Evolutionary conservation across 2,329 filamentous ascomycete species (phyloP).

Genomic region (Samsoniella hepiali): DNA sequence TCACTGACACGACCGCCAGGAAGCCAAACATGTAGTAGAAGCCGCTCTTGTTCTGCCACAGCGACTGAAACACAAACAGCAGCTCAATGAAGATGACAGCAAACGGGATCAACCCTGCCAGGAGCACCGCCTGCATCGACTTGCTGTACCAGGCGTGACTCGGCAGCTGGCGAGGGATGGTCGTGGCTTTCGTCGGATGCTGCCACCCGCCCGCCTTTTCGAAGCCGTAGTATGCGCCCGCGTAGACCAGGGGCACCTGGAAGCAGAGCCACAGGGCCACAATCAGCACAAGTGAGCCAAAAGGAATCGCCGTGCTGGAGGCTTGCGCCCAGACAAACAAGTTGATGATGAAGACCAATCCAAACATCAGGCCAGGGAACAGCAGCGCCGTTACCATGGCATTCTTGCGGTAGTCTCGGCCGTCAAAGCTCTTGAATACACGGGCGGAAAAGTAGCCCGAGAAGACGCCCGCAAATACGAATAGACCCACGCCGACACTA

Average conservation of each 20-base stretch:
- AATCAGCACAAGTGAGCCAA: conserved; percentile 71
- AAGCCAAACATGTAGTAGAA: conserved; percentile 94
- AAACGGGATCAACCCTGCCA: conserved; percentile 78
- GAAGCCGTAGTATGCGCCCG: conserved; percentile 76
- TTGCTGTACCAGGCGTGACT: conserved; percentile 71
- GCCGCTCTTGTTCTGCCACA: conserved; percentile 87
- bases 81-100: conserved; percentile 86
- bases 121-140: conserved; percentile 59
- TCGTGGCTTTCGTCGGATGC: conserved; percentile 75
- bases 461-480: conserved; percentile 78
- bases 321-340: conserved; percentile 89
- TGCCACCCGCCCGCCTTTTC: conserved; percentile 66
- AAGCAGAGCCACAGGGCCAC: conserved; percentile 79
- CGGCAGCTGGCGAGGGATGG: conserved; percentile 71
- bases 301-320: conserved; percentile 82
- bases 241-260: conserved; percentile 79
- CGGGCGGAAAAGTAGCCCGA: conserved; percentile 85
- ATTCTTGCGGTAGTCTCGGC: conserved; percentile 71
- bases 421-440: conserved; percentile 80
- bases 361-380: conserved; percentile 75
- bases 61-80: conserved; percentile 78
- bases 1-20: conserved; percentile 67
- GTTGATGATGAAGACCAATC: conserved; percentile 74
- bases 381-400: conserved; percentile 72
- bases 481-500: conserved; percentile 77